A percentile compares a stretch with the other conserved stretches of the same genome.
Conservation (phyloP, 2,329 filamentous ascomycete species). For the Akanthomyces dipterigenus region DNA sequence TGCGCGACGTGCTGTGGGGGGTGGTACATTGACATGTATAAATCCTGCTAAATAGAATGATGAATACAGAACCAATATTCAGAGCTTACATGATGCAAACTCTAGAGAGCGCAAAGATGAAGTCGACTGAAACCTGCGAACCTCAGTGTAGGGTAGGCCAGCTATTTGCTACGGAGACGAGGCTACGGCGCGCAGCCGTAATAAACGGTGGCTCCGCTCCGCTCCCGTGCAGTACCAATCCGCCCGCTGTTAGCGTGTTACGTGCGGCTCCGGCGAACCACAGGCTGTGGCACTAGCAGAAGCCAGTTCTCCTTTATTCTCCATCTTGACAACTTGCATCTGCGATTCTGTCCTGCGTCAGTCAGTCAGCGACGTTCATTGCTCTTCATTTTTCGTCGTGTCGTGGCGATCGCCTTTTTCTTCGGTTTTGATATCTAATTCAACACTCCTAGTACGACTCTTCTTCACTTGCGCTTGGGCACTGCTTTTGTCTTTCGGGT, state of each 20-base stretch:
- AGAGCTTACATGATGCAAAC: too few species aligned
- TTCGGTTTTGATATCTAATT: background rate
- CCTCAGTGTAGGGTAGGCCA: background rate
- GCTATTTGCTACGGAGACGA: background rate
- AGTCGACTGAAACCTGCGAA: background rate
- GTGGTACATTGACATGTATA: too few species aligned
- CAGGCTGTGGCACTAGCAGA: background rate
- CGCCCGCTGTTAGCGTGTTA: background rate
- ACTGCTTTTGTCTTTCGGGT: background rate
- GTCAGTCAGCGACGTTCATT: slow-evolving; percentile 6
- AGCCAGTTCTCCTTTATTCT: slow-evolving; percentile 13
- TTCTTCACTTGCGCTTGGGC: background rate
- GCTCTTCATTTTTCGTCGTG: background rate
- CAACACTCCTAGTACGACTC: background rate
- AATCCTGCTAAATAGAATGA: too few species aligned
- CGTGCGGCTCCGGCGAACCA: slow-evolving; percentile 4
- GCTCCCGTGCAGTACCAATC: background rate
- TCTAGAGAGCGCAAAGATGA: background rate
- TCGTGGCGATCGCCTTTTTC: background rate
- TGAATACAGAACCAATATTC: too few species aligned
- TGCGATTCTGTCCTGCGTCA: slow-evolving; percentile 5
- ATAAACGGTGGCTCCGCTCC: slow-evolving; percentile 4
- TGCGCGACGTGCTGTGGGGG: too few species aligned
- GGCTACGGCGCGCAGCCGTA: background rate
- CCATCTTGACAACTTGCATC: slow-evolving; percentile 11